Base-by-base conservation (phyloP, 306 rosid species). In the Rosa persica region DNA sequence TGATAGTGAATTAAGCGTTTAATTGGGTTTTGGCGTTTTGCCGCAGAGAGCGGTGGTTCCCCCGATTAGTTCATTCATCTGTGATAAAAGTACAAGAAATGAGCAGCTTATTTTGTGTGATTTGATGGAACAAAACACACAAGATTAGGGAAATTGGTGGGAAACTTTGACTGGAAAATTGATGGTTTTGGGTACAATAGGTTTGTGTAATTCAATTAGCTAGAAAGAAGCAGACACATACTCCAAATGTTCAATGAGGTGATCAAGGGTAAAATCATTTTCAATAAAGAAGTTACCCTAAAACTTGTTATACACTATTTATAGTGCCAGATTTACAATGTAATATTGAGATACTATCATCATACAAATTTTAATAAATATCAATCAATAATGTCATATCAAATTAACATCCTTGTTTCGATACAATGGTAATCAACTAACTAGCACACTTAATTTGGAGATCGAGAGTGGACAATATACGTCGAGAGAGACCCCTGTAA, bases 111-210 rank as follows among this genome's bases (percentile, higher is more conserved):
- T 52, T 55, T 40, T 19, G 39, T 13, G 17, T 25, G 52, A 74
- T 57, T 74, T 73, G 6, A 40, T 40, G 67, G 76, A 57, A 39
- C 27, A 42, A 69, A 69, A 22, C 70, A 16, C 44, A 34, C 47
- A 17, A 15, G 22, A 38, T 66, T 65, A 10, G 67, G 39, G 69
- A 30, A 30, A 30, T 30, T 30, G 36, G 36, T 30, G 36, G 36
- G 17, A 60, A 60, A 4, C 52, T 42, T 22, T 68, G 38, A 67
- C 34, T 0, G 54, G 12, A 43, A 19, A 38, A 3, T 68, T 40
- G 34, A 43, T 9, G 10, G 8, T 23, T 43, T 39, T 66, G 23
- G 44, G 25, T 38, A 38, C 44, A 16, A 34, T 64, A 27, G 67
- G 67, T 61, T 61, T 61, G 38, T 60, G 67, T 25, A 12, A 62